A percentile compares a stretch with the other conserved stretches of the same genome.
These are phyloP conservation scores for Plasmopara muralis DNA, from an alignment of 352 stramenopile genomes.

Conservation along the genomic window DNA sequence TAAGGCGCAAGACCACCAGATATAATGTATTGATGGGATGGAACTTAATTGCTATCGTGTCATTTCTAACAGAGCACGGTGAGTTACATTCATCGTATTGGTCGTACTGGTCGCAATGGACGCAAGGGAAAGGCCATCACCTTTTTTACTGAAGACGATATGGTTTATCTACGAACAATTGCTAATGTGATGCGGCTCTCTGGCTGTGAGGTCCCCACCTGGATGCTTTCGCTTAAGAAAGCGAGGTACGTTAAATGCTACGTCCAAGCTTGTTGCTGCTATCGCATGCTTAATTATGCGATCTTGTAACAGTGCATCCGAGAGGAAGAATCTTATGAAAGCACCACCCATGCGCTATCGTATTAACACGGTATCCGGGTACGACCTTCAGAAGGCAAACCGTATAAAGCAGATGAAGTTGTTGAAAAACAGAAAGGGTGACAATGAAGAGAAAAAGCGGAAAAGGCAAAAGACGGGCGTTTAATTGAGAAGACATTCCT, in stretches of 20 bases:
- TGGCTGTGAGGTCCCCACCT: conserved; percentile 95
- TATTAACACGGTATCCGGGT: conserved; percentile 83
- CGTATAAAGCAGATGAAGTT: conserved; percentile 55
- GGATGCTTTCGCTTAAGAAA: conserved; percentile 97
- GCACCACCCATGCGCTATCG: conserved; percentile 58
- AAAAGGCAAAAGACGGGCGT: neutral
- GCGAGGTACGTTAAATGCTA: conserved; percentile 43
- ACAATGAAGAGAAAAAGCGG: conserved; percentile 10
- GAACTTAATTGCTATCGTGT: conserved; percentile 3
- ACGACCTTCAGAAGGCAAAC: conserved; percentile 81
- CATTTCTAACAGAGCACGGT: conserved; percentile 52
- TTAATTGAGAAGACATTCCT: neutral
- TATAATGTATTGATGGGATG: neutral
- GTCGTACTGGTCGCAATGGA: conserved; percentile 91
- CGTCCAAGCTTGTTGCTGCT: conserved; percentile 5
- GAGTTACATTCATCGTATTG: conserved; percentile 97
- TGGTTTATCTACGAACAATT: conserved; percentile 92
- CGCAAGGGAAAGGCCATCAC: conserved; percentile 93
- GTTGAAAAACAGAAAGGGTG: conserved; percentile 3
- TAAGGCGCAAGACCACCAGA: conserved; percentile 15
- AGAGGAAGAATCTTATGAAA: conserved; percentile 80
- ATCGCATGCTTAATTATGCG: conserved; percentile 4
- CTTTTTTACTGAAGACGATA: conserved; percentile 96
- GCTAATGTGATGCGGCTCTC: conserved; percentile 99
- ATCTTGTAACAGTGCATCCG: conserved; percentile 35